These are phyloP conservation scores for Lycium barbarum DNA, from an alignment of 257 asterid genomes.

Conservation along the genomic window DNA sequence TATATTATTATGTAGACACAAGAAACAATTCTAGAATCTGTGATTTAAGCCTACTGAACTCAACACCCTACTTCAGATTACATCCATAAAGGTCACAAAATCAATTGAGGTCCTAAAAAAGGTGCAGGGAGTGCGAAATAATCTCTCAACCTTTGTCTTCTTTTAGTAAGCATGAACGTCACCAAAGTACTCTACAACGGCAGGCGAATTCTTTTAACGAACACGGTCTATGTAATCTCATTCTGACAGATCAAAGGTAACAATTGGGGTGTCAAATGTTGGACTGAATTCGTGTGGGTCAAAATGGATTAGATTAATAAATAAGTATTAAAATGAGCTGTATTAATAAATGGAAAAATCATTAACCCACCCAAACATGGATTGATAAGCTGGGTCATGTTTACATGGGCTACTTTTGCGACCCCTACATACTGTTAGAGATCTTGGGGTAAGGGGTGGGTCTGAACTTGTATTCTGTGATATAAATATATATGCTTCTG, in stretches of 20 bases:
- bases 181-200: slow-evolving; percentile 67
- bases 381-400: too few relatives aligned
- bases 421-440: background rate
- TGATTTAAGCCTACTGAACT: background rate
- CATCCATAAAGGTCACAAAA: background rate
- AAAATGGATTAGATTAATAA: too few relatives aligned
- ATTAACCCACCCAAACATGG: too few relatives aligned
- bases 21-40: background rate
- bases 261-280: background rate
- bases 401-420: background rate
- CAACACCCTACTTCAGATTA: background rate
- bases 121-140: background rate
- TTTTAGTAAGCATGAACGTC: slow-evolving; percentile 57
- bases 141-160: slow-evolving; percentile 57
- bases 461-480: background rate
- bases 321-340: too few relatives aligned
- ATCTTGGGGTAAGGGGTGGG: background rate
- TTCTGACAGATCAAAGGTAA: background rate
- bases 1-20: background rate
- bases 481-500: background rate
- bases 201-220: slow-evolving; percentile 56
- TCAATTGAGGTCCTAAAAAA: background rate
- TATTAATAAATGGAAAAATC: too few relatives aligned
- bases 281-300: too few relatives aligned
- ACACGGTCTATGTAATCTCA: slow-evolving; percentile 50